Evolutionary conservation across 2,329 filamentous ascomycete species (phyloP).

Genomic region (Septoria linicola): DNA sequence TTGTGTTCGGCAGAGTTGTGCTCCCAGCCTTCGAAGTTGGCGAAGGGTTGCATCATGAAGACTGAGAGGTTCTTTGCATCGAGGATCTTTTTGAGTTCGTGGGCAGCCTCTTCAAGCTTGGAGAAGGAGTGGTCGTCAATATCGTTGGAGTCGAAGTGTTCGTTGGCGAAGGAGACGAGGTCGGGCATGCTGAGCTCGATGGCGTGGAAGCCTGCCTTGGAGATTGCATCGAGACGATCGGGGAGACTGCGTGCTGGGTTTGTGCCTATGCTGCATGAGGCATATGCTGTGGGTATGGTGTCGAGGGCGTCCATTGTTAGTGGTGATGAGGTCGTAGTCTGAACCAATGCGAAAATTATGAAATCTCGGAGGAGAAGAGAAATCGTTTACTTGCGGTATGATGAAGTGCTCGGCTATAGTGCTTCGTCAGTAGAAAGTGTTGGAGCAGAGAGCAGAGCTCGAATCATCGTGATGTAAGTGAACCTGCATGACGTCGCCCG

Average conservation of each 20-base stretch:
- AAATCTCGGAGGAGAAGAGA: no score
- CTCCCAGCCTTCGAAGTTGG: slow-evolving; percentile 75
- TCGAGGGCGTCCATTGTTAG: slow-evolving; percentile 21
- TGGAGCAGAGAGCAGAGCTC: no score
- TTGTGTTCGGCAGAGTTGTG: slow-evolving; percentile 57
- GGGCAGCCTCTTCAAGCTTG: slow-evolving; percentile 55
- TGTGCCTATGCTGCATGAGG: slow-evolving; percentile 57
- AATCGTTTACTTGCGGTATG: no score
- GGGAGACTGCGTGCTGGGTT: slow-evolving; percentile 53
- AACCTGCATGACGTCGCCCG: no score
- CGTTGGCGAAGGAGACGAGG: slow-evolving; percentile 61
- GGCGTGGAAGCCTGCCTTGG: slow-evolving; percentile 63
- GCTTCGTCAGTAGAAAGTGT: no score
- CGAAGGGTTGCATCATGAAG: slow-evolving; percentile 72
- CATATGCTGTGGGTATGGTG: slow-evolving; percentile 54
- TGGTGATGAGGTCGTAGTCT: no score
- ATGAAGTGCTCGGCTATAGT: no score
- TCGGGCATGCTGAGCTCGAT: slow-evolving; percentile 77
- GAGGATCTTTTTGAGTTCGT: slow-evolving; percentile 56
- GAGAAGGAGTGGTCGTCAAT: slow-evolving; percentile 60
- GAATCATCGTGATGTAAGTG: no score
- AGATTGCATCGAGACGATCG: slow-evolving; percentile 61
- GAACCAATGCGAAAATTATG: no score
- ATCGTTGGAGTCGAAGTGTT: slow-evolving; percentile 44
- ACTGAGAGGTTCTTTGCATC: slow-evolving; percentile 57